These are phyloP conservation scores for Schizonepeta tenuifolia DNA, from an alignment of 257 asterid species.

Conservation along the genomic window DNA sequence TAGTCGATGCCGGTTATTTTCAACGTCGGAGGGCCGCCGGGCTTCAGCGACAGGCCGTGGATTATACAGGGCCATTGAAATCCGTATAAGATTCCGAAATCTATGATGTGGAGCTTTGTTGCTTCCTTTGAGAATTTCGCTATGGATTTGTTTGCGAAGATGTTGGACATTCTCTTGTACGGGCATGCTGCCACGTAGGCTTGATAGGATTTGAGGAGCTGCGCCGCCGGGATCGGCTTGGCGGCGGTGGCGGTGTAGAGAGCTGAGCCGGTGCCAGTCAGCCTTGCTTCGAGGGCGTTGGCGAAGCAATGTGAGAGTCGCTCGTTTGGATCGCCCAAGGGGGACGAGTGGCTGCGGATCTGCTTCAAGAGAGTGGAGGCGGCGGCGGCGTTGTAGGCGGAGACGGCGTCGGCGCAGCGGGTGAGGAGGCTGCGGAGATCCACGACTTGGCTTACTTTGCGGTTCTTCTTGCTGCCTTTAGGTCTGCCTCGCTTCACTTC, in stretches of 20 bases:
- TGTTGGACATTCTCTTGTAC: conserved; percentile 62
- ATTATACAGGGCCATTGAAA: conserved; percentile 85
- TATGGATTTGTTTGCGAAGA: conserved; percentile 59
- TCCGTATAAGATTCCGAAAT: conserved; percentile 68
- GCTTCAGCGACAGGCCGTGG: conserved; percentile 59
- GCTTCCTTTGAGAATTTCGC: conserved; percentile 38
- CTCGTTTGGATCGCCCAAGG: conserved; percentile 56
- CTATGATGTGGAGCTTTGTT: conserved; percentile 54
- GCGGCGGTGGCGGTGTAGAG: conserved; percentile 43
- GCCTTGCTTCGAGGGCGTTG: conserved; percentile 64
- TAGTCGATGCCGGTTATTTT: conserved; percentile 68
- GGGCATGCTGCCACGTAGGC: conserved; percentile 58
- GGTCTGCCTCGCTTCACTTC: conserved; percentile 54
- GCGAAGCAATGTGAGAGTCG: conserved; percentile 62
- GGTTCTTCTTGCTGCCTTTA: conserved; percentile 45
- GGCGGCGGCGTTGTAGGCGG: conserved; percentile 35
- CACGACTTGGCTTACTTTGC: conserved; percentile 36
- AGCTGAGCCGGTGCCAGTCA: conserved; percentile 54
- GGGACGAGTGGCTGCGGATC: conserved; percentile 50
- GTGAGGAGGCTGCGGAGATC: conserved; percentile 51
- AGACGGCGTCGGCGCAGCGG: conserved; percentile 58
- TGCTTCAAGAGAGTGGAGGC: conserved; percentile 39
- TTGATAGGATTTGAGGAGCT: conserved; percentile 49
- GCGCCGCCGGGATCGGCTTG: conserved; percentile 39
- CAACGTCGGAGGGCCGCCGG: conserved; percentile 63